Conservation (phyloP, 208 protist genomes). For the Leishmania gerbilli region DNA sequence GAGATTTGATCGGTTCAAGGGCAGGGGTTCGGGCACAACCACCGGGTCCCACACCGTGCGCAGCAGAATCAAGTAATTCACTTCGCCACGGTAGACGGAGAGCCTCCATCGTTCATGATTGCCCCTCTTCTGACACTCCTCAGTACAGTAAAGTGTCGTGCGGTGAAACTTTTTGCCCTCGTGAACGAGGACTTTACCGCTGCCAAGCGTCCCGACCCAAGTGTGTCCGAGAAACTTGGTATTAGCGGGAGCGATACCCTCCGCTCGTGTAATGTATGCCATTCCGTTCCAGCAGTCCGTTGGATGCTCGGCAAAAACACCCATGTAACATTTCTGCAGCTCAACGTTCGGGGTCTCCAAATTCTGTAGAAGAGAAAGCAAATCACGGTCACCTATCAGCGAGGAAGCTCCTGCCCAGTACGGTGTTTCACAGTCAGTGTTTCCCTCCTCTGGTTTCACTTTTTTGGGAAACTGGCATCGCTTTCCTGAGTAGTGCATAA, state of each 20-base stretch:
- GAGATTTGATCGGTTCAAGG: constrained; percentile 40
- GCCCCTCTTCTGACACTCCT: constrained; percentile 57
- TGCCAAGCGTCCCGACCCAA: constrained; percentile 58
- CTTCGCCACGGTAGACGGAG: constrained; percentile 49
- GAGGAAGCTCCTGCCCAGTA: constrained; percentile 66
- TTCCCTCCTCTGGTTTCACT: constrained; percentile 65
- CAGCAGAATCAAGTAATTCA: constrained; percentile 50
- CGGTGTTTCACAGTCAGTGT: constrained; percentile 78
- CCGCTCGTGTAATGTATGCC: constrained; percentile 57
- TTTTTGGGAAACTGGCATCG: constrained; percentile 56
- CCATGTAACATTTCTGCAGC: constrained; percentile 78
- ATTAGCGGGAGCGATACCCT: constrained; percentile 40
- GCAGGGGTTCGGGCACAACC: constrained; percentile 65
- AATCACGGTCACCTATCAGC: constrained; percentile 58
- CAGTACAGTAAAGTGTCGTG: constrained; percentile 70
- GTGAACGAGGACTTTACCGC: constrained; percentile 57
- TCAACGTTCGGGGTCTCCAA: constrained; percentile 62
- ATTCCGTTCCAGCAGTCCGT: constrained; percentile 72
- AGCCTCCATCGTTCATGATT: constrained; percentile 71
- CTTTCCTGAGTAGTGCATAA: constrained; percentile 61
- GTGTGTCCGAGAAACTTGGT: constrained; percentile 70
- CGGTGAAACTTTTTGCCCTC: constrained; percentile 52
- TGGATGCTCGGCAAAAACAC: constrained; percentile 63
- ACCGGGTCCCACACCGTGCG: constrained; percentile 77
- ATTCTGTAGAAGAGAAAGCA: constrained; percentile 54